Base-by-base conservation (phyloP, 805 yeast species). In the Yamadazyma insecticola region DNA sequence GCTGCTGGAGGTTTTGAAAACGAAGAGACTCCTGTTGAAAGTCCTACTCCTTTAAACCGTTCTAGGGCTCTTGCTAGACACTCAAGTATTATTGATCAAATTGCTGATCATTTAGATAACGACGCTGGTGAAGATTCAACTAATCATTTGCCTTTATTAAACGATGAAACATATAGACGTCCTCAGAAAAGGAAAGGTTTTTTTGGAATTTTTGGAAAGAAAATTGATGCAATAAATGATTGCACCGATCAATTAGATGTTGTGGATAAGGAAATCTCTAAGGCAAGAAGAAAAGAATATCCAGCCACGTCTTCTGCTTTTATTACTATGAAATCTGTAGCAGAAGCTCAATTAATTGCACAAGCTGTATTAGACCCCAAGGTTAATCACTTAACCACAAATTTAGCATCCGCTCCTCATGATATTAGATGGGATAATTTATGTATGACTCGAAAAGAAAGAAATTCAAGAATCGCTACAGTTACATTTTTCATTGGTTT, bases 331-430 rank as follows among this genome's bases (percentile, higher is more conserved):
- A 90, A 85, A 42, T 74, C 92, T 1, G 97, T 88, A 3, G 95
- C 96, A 0, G 80, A 88, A 43, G 97, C 97, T 2, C 98, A 90
- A 54, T 81, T 88, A 85, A 81, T 92, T 17, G 96, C 97, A 0
- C 98, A 92, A 54, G 92, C 97, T 0, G 89, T 90, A 0, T 55
- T 92, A 36, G 96, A 89, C 51, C 97, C 97, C 0, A 73, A 84
- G 35, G 87, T 92, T 6, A 81, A 84, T 50, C 84, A 78, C 36
- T 63, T 92, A 32, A 84, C 89, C 21, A 83, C 96, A 3, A 67
- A 74, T 24, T 61, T 88, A 35, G 97, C 97, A 0, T 97, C 97
- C 0, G 95, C 97, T 1, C 97, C 97, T 4, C 90, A 83, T 48
- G 98, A 90, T 53, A 82, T 90, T 15, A 78, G 86, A 24, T 90